Percentiles rank a stretch among this genome's conserved stretches.
Evolutionary conservation across 352 stramenopile species (phyloP).

Genomic region (Globisporangium cylindrosporum): DNA sequence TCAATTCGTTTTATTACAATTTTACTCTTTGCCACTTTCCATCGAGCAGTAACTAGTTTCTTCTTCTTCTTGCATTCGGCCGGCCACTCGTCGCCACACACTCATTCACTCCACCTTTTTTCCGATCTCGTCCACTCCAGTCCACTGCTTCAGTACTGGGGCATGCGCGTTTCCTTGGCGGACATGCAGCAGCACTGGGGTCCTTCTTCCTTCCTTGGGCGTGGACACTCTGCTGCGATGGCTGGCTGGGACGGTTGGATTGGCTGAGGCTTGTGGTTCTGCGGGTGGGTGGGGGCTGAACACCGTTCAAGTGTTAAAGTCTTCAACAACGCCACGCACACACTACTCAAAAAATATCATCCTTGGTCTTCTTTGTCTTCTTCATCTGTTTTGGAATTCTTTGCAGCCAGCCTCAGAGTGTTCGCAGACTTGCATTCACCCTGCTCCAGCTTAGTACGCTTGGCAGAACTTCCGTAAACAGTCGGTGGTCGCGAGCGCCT

Average conservation of each 20-base stretch:
- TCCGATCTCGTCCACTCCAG: not conserved
- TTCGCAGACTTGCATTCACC: not conserved
- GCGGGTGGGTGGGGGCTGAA: not conserved
- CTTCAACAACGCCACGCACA: constrained; percentile 8
- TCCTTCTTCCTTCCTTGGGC: not conserved
- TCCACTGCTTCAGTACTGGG: not conserved
- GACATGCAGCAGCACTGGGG: not conserved
- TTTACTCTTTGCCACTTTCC: constrained; percentile 18
- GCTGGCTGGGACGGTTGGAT: not conserved
- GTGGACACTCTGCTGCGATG: not conserved
- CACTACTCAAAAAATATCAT: constrained; percentile 1
- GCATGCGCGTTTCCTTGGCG: not conserved
- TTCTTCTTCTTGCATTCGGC: constrained; percentile 1
- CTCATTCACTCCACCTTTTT: not conserved
- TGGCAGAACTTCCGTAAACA: constrained; percentile 78
- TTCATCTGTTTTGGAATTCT: not conserved
- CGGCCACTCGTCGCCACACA: not conserved
- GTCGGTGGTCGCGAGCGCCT: constrained; percentile 39
- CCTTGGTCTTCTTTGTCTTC: not conserved
- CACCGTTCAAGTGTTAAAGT: not conserved
- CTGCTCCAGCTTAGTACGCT: constrained; percentile 37
- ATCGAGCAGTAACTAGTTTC: constrained; percentile 17
- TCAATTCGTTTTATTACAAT: constrained; percentile 12
- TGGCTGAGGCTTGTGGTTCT: not conserved
- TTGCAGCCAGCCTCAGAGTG: not conserved